phyloP scores from a whole-genome alignment of 352 stramenopile species.

The Plasmopara muralis region DNA sequence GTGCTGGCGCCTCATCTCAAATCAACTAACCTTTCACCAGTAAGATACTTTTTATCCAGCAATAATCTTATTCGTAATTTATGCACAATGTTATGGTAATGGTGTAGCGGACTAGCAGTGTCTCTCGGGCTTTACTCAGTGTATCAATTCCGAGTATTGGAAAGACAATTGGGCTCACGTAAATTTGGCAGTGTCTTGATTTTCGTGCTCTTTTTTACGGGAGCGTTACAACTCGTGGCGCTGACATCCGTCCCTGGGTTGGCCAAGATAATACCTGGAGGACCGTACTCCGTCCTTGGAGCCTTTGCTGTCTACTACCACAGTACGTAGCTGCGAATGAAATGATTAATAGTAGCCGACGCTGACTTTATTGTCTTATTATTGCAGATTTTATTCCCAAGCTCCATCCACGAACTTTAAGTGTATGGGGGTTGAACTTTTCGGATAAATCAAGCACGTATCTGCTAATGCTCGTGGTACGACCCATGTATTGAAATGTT shows the following conservation, averaged over 20 bases:
- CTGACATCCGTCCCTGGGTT: conserved; percentile 38
- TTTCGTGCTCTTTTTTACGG: conserved; percentile 51
- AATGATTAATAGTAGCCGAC: neutral
- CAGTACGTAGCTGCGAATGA: conserved; percentile 34
- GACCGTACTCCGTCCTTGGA: conserved; percentile 66
- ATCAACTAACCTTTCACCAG: conserved; percentile 74
- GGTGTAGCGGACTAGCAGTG: conserved; percentile 57
- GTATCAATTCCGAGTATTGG: conserved; percentile 80
- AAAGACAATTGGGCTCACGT: conserved; percentile 77
- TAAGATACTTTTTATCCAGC: conserved; percentile 20
- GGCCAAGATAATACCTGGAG: conserved; percentile 39
- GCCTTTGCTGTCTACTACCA: conserved; percentile 72
- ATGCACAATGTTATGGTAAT: conserved; percentile 6
- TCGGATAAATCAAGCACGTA: conserved; percentile 63
- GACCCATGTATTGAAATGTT: conserved; percentile 4
- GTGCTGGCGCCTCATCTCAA: conserved; percentile 63
- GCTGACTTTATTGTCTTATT: neutral
- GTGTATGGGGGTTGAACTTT: conserved; percentile 56
- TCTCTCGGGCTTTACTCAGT: conserved; percentile 78
- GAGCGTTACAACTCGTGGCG: conserved; percentile 37
- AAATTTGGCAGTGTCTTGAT: conserved; percentile 78
- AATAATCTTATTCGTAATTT: conserved; percentile 3
- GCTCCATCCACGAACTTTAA: conserved; percentile 44
- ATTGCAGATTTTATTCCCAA: conserved; percentile 65
- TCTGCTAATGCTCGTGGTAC: conserved; percentile 64